Evolutionary conservation across 129 eudicot genomes (phyloP), one percentile per base, ranked within the genome.

Genomic region (Chrysanthemum seticuspe): DNA sequence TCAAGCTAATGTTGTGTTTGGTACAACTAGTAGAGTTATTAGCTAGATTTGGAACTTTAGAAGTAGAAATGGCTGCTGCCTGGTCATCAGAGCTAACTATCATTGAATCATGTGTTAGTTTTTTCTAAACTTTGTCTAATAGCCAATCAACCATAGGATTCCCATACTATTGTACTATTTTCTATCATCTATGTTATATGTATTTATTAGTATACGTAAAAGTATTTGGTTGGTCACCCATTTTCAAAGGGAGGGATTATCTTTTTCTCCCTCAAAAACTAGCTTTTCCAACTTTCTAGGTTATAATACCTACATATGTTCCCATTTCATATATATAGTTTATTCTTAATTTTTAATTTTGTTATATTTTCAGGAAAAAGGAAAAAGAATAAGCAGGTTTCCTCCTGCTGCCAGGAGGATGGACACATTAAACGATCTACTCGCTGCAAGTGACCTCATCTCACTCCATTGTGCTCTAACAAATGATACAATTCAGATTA

Each of bases 371-470:
- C 60, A 89, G 96, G 98, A 81, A 58, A 85, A 78, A 72, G 89
- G 94, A 56, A 86, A 83, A 75, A 80, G 73, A 75, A 6, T 81
- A 78, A 88, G 80, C 64, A 79, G 97, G 71, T 95, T 90, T 65
- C 99, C 99, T 64, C 73, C 96, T 83, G 97, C 97, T 66, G 99
- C 99, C 23, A 82, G 99, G 75, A 91, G 95, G 83, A 95, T 95
- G 99, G 97, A 95, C 82, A 95, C 99, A 14, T 91, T 95, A 3
- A 95, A 95, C 21, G 99, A 95, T 79, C 86, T 95, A 80, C 90
- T 95, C 68, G 99, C 99, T 77, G 97, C 99, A 36, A 95, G 99
- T 78, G 99, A 95, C 85, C 91, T 91, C 27, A 80, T 95, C 69
- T 95, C 99, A 45, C 90, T 95, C 63, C 99, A 95, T 79, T 95